Evolutionary conservation across 352 stramenopile genomes (phyloP), one percentile per base, ranked within the genome.

Genomic region (Phytophthora europaea): DNA sequence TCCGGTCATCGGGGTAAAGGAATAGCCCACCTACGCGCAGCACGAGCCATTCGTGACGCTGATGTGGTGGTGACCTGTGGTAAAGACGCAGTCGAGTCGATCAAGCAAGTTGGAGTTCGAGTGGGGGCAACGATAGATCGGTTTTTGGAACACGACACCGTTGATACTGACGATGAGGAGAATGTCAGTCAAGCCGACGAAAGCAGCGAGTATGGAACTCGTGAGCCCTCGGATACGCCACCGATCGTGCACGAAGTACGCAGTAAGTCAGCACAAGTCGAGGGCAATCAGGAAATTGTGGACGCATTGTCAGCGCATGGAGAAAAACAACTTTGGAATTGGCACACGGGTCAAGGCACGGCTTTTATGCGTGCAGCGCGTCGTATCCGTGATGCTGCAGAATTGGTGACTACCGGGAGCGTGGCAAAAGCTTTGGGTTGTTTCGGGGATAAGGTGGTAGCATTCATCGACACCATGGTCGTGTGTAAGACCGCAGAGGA

Each of bases 21-120:
- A 28, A 89, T 90, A 23, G 85, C 83, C 55, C 81, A 89, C 28
- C 68, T 93, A 57, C 82, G 83, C 3, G 80, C 83, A 6, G 83
- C 85, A 0, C 64, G 76, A 60, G 61, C 75, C 36, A 91, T 91
- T 57, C 81, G 83, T 9, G 70, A 87, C 52, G 65, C 82, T 2
- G 70, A 91, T 20, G 52, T 73, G n/a, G 67, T 80, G 31, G 79
- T 93, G 65, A 88, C 73, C 55, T 80, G 50, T 2, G 50, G 67
- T 83, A 85, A 22, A 68, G 28, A 31, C 36, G 36, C 36, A 6
- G 10, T 43, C 40, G 40, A 48, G 15, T 48, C 40, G 15, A 20
- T 48, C 40, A 48, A 48, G 40, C 40, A 48, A 22, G 40, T 48
- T 48, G 40, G 40, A 10, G 16, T n/a, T 48, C 40, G 40, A 48